Percentiles rank a stretch among this genome's conserved stretches.
These are phyloP conservation scores for Cucurbita maxima DNA, from an alignment of 306 rosid genomes.

Conservation along the genomic window DNA sequence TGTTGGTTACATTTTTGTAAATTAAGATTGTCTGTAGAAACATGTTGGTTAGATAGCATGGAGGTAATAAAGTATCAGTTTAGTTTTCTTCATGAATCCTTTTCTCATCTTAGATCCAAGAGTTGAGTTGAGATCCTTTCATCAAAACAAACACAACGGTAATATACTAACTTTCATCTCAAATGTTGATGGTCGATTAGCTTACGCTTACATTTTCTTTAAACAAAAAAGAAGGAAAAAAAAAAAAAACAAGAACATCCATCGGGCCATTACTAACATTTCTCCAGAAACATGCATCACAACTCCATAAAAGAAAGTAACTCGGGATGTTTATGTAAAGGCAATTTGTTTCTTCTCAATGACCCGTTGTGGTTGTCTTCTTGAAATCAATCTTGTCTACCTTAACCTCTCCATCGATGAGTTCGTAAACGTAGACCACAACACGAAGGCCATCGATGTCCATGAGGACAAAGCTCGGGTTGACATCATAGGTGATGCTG, in stretches of 20 bases:
- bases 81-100: background rate
- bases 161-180: too few species aligned
- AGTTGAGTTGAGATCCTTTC: background rate
- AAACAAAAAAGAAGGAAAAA: too few species aligned
- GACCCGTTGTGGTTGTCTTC: slow-evolving; percentile 74
- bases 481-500: slow-evolving; percentile 89
- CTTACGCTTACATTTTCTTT: too few species aligned
- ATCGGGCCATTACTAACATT: too few species aligned
- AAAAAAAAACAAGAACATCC: background rate
- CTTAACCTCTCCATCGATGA: slow-evolving; percentile 94
- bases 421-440: slow-evolving; percentile 92
- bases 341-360: slow-evolving; percentile 22
- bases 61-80: background rate
- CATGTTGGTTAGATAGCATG: background rate
- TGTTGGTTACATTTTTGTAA: background rate
- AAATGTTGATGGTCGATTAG: too few species aligned
- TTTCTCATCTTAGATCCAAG: background rate
- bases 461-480: slow-evolving; percentile 97
- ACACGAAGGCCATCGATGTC: slow-evolving; percentile 93
- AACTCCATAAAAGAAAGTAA: background rate
- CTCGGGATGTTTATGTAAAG: slow-evolving; percentile 4
- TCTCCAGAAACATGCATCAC: background rate
- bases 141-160: too few species aligned
- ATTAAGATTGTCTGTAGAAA: background rate
- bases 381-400: slow-evolving; percentile 98